Base-by-base conservation (phyloP, 352 stramenopile species). In the Peronospora farinosa region DNA sequence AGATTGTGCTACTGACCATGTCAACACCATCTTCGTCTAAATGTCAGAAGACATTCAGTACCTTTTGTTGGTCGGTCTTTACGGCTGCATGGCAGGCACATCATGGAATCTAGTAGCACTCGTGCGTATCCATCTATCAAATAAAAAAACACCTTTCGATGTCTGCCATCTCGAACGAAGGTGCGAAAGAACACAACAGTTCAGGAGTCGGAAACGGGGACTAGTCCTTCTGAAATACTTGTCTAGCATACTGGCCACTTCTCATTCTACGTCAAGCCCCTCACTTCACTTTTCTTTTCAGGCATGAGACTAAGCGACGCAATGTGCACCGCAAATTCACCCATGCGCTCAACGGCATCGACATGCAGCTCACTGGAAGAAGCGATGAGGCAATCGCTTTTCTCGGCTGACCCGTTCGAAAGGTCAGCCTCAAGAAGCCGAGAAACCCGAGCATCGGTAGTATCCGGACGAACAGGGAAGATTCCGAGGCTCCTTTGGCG, bases 321-420 rank as follows among this genome's bases (percentile, higher is more conserved):
- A 23, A 16, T 23, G 25, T 69, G 56, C 19, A 36, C 17, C 23
- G 52, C 49, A 16, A 55, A 42, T 16, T 57, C 56, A 12, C 61
- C 51, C 38, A 52, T 66, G 47, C 61, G 56, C 7, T 69, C 61
- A 11, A 69, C 61, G n/a, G 56, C 43, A 7, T 69, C 61, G 2
- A 69, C 61, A 1, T 63, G 52, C 31, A 66, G 61, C 37, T 69
- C 61, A 7, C 13, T 66, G 11, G 61, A 69, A 6, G 61, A 69
- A 35, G 56, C 43, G 4, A 48, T 63, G 57, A 23, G 61, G 51
- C 56, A 59, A 33, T 69, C 61, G 2, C 38, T 65, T 41, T 69
- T 69, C 35, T 21, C 41, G n/a, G 16, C 57, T n/a, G 50, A 65
- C 35, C 51, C 60, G 12, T 59, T 63, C 31, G 50, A 38, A 25